phyloP scores from a whole-genome alignment of 148 eudicot species.

The Simmondsia chinensis region DNA sequence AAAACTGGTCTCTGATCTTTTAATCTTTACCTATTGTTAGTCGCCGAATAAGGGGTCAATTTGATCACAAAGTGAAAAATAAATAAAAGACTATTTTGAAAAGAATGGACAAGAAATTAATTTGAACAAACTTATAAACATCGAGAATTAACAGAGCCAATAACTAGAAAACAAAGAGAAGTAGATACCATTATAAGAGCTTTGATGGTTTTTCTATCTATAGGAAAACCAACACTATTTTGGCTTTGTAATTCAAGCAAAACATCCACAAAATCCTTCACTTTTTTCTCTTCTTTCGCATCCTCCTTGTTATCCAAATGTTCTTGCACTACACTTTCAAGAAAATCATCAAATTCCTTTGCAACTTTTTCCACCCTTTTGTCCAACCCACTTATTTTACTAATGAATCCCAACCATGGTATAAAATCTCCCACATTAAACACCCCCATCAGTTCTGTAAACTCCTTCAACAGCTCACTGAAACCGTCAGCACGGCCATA shows the following conservation, averaged over 20 bases:
- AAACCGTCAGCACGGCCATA: constrained; percentile 14
- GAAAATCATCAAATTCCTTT: constrained; percentile 17
- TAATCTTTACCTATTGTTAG: neutral
- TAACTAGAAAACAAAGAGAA: neutral
- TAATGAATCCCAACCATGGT: constrained; percentile 30
- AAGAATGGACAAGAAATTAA: neutral
- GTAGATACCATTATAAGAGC: constrained; percentile 43
- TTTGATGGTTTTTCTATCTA: constrained; percentile 27
- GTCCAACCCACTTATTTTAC: constrained; percentile 19
- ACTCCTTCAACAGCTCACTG: constrained; percentile 7
- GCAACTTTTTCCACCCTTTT: constrained; percentile 13
- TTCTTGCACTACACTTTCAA: constrained; percentile 20
- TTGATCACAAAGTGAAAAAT: too few relatives aligned
- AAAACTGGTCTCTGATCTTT: too few relatives aligned
- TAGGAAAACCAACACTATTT: constrained; percentile 7
- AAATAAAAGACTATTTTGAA: too few relatives aligned
- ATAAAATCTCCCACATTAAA: constrained; percentile 24
- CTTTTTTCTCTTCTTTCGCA: constrained; percentile 1
- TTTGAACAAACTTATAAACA: neutral
- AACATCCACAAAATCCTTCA: constrained; percentile 30
- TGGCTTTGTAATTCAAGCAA: constrained; percentile 25
- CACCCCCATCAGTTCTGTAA: constrained; percentile 9
- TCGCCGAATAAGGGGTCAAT: too few relatives aligned
- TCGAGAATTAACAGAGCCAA: neutral
- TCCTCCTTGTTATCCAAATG: constrained; percentile 4